Evolutionary conservation across 106 monocot species (phyloP).

Genomic region (Phalaenopsis equestris): DNA sequence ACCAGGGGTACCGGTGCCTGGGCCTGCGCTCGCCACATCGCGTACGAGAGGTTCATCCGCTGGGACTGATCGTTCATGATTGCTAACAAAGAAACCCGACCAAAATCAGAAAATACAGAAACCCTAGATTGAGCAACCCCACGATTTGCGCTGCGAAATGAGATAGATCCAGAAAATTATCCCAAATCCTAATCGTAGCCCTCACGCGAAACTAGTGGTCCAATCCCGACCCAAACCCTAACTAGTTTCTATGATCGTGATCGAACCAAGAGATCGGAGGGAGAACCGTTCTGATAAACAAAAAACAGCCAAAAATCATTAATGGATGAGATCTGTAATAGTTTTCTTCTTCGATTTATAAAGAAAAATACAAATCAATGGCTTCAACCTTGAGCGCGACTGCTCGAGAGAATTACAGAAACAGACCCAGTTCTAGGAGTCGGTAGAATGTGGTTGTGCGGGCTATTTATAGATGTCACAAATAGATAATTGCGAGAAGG

Average conservation of each 20-base stretch:
- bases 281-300: neutral
- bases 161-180: neutral
- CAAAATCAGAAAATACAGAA: neutral
- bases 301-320: neutral
- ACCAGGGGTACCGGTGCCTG: too few species aligned
- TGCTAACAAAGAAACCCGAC: neutral
- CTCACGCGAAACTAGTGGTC: neutral
- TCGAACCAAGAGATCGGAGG: neutral
- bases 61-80: slow-evolving; percentile 5
- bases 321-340: neutral
- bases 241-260: neutral
- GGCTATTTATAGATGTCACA: neutral
- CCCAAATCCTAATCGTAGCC: neutral
- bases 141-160: neutral
- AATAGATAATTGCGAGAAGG: neutral
- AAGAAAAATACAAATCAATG: neutral
- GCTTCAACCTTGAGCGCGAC: neutral
- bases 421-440: neutral
- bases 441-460: neutral
- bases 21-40: neutral
- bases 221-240: neutral
- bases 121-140: neutral
- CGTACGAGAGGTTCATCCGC: neutral
- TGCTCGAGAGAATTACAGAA: too few species aligned
- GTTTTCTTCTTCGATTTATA: neutral